These are phyloP conservation scores for Salix brachista DNA, from an alignment of 345 rosid species.

Conservation along the genomic window DNA sequence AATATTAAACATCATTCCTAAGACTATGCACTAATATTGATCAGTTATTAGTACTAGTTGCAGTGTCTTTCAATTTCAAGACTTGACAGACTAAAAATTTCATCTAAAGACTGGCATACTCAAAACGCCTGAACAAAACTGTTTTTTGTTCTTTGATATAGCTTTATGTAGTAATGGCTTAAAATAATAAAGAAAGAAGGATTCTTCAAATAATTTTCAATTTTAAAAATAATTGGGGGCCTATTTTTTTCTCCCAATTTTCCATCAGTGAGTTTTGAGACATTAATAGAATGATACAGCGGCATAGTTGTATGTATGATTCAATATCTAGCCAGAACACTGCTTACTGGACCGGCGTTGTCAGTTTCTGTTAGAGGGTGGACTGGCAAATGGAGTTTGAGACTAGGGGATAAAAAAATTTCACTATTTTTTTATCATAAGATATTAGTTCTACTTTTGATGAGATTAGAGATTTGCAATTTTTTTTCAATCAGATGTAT, in stretches of 20 bases:
- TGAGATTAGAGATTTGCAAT: background rate
- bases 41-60: background rate
- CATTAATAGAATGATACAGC: background rate
- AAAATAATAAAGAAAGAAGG: background rate
- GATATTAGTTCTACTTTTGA: background rate
- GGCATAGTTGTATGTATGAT: too few relatives aligned
- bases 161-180: background rate
- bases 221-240: background rate
- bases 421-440: background rate
- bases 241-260: background rate
- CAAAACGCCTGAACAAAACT: background rate
- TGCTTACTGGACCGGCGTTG: background rate
- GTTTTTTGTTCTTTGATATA: background rate
- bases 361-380: background rate
- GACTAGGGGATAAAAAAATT: background rate
- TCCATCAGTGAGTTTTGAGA: background rate
- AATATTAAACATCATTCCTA: background rate
- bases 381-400: background rate
- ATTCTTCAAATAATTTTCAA: background rate
- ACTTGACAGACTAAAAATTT: background rate
- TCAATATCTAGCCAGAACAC: background rate
- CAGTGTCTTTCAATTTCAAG: background rate
- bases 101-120: background rate
- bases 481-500: background rate
- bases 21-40: background rate